phyloP scores from a whole-genome alignment of 352 stramenopile genomes.

The Phytophthora sp. region DNA sequence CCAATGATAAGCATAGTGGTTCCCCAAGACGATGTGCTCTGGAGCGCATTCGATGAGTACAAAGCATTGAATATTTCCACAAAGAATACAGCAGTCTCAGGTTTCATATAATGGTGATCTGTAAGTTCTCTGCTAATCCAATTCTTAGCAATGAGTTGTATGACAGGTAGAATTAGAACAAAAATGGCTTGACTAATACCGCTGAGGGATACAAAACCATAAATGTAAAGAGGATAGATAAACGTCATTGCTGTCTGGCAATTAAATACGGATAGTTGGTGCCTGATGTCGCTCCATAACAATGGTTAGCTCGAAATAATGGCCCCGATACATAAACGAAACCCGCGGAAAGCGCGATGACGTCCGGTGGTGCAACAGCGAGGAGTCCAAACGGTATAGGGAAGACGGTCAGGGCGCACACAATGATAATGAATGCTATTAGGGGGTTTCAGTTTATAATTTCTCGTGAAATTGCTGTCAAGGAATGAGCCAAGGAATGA shows the following conservation, averaged over 20 bases:
- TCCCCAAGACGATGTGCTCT: slow-evolving; percentile 20
- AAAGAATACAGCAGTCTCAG: slow-evolving; percentile 44
- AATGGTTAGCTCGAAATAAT: neutral
- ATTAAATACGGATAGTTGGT: slow-evolving; percentile 6
- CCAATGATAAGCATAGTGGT: slow-evolving; percentile 22
- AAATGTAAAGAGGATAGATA: slow-evolving; percentile 30
- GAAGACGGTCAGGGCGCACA: slow-evolving; percentile 19
- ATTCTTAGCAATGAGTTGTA: slow-evolving; percentile 34
- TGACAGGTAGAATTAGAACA: slow-evolving; percentile 13
- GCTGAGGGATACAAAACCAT: slow-evolving; percentile 2
- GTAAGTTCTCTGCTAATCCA: slow-evolving; percentile 10
- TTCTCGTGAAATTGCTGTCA: no score
- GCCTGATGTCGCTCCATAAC: neutral
- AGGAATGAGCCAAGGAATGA: no score
- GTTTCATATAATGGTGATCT: slow-evolving; percentile 20
- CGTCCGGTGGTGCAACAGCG: slow-evolving; percentile 2
- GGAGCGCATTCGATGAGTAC: slow-evolving; percentile 31
- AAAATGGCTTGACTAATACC: slow-evolving; percentile 9
- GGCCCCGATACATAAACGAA: slow-evolving; percentile 2
- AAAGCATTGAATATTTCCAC: slow-evolving; percentile 47
- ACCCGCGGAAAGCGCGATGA: neutral
- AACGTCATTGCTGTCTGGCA: slow-evolving; percentile 19
- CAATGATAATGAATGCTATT: neutral
- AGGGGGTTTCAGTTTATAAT: no score
- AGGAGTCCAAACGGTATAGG: slow-evolving; percentile 40